Base-by-base conservation (phyloP, 495 filamentous ascomycete species). In the Barbatosphaeria neglecta region DNA sequence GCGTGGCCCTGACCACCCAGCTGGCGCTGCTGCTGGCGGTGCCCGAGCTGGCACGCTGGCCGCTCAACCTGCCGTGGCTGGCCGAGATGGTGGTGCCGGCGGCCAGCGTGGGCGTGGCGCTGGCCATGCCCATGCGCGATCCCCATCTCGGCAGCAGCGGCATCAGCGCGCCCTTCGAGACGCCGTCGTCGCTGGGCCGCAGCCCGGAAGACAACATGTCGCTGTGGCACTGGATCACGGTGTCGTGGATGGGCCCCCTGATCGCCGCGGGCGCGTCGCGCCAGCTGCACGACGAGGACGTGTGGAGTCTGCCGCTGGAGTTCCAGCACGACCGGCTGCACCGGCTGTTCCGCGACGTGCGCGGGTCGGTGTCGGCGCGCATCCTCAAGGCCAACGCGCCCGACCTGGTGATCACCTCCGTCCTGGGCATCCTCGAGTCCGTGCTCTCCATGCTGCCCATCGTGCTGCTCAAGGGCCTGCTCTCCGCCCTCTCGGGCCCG, bases 171-270 rank as follows among this genome's bases (percentile, higher is more conserved):
- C 66, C 80, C 6, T 79, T 74, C 27, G 64, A 68, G 15, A 46
- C 64, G 23, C 81, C 87, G 27, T 80, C 73, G 2, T 73, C 64
- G 10, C 55, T 75, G 3, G 69, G 80, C 16, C 78, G 85, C 24
- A 90, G 82, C 41, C 87, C 87, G n/a, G 87, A 93, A 58, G 87
- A 93, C 54, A 76, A 83, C 49, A 57, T 92, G 33, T 82, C 71
- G 18, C 68, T 86, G 1, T 90, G 83, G 82, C 84, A 90, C 55
- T 93, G 81, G 56, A 80, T 87, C 65, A 81, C 78, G 2, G 82
- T 93, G 5, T 87, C 84, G 0, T 93, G 87, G 87, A 81, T 93
- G 77, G 67, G 68, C 3, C 81, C 86, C 0, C 62, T 93, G 22
- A 87, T 90, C 37, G 62, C 69, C 2, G 48, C 75, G 17, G 86